A percentile compares a stretch with the other conserved stretches of the same genome.
These are phyloP conservation scores for Penicillium sp. DNA, from an alignment of 2,329 filamentous ascomycete genomes.

Conservation along the genomic window DNA sequence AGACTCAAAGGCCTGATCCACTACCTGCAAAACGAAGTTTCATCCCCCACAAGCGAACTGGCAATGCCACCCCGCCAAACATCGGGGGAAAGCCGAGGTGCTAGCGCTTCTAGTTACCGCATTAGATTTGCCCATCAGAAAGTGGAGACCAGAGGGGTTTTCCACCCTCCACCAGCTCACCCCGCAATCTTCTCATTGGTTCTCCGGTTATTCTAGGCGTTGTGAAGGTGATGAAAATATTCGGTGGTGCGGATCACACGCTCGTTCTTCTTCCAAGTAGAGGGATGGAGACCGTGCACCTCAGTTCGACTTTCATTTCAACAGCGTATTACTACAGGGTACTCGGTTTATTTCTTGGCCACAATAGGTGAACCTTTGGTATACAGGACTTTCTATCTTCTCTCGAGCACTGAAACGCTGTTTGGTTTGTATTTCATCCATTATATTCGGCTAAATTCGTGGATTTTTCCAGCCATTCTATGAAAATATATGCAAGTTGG, in stretches of 20 bases:
- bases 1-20: background rate
- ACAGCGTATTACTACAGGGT: background rate
- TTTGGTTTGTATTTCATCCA: background rate
- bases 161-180: background rate
- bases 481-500: background rate
- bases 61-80: background rate
- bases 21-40: background rate
- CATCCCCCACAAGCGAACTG: background rate
- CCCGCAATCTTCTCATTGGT: background rate
- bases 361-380: background rate
- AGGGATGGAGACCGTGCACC: background rate
- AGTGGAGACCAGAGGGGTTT: background rate
- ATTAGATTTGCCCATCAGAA: background rate
- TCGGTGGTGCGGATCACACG: background rate
- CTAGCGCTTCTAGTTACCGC: constrained; percentile 1
- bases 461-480: background rate
- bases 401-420: too few relatives aligned
- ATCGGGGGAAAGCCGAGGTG: constrained; percentile 12
- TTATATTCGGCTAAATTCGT: background rate
- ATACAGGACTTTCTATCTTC: background rate
- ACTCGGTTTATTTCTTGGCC: background rate
- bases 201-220: background rate
- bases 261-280: background rate
- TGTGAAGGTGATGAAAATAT: background rate
- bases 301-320: background rate